A percentile compares a stretch with the other conserved stretches of the same genome.
These are phyloP conservation scores for Brassica hybrid DNA, from an alignment of 441 rosid species.

Conservation along the genomic window DNA sequence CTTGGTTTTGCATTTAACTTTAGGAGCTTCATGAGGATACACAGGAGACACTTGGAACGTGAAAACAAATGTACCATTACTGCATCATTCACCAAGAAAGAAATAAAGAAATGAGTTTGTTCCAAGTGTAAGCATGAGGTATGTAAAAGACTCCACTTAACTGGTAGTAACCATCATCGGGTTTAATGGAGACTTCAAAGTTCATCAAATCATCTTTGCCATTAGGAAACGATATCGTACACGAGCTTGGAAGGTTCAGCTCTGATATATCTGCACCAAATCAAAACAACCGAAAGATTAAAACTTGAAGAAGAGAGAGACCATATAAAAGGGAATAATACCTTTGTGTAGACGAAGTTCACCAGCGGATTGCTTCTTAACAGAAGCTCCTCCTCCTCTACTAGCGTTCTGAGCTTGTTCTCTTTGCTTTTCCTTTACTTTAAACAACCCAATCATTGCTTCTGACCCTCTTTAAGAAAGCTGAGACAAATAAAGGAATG, in stretches of 20 bases:
- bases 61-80: conserved; percentile 83
- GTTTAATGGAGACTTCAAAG: conserved; percentile 85
- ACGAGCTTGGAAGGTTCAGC: conserved; percentile 82
- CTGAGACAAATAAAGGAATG: too few species aligned
- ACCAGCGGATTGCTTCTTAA: conserved; percentile 87
- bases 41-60: conserved; percentile 83
- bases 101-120: conserved; percentile 1
- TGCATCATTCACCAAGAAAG: conserved; percentile 29
- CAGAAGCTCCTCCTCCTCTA: conserved; percentile 68
- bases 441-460: conserved; percentile 89
- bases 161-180: conserved; percentile 94
- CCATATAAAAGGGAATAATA: conserved; percentile 16
- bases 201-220: conserved; percentile 95
- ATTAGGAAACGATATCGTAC: conserved; percentile 76
- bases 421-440: conserved; percentile 94
- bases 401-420: conserved; percentile 78
- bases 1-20: conserved; percentile 98
- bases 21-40: conserved; percentile 96
- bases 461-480: too few species aligned
- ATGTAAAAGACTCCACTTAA: conserved; percentile 43
- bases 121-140: not conserved
- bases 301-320: conserved; percentile 1
- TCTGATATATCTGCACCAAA: conserved; percentile 74
- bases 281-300: not conserved
- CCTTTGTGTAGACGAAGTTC: conserved; percentile 97